Conservation (phyloP, 2,329 filamentous ascomycete genomes). For the Cephalotrichum gorgonifer region DNA sequence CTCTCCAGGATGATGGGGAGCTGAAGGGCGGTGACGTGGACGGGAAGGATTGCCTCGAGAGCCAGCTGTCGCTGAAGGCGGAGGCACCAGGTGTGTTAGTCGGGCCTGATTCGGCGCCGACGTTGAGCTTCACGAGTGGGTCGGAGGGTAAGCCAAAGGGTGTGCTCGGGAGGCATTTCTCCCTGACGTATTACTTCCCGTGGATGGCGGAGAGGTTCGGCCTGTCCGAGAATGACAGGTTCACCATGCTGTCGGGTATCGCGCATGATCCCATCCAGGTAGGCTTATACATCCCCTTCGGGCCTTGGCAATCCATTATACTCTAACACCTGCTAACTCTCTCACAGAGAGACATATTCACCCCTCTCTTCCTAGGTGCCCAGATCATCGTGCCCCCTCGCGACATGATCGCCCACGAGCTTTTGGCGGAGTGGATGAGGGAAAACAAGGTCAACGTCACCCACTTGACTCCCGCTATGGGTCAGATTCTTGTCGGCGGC, state of each 20-base stretch:
- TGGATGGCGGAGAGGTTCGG: slow-evolving; percentile 88
- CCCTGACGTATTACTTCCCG: slow-evolving; percentile 73
- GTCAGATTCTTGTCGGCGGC: slow-evolving; percentile 83
- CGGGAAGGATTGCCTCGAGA: slow-evolving; percentile 57
- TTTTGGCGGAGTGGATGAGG: slow-evolving; percentile 78
- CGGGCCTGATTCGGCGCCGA: slow-evolving; percentile 76
- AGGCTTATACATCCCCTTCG: slow-evolving; percentile 25
- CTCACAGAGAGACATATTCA: slow-evolving; percentile 62
- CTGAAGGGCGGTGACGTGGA: slow-evolving; percentile 58
- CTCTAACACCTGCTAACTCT: not conserved
- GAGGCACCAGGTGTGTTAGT: slow-evolving; percentile 62
- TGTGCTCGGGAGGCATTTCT: slow-evolving; percentile 79
- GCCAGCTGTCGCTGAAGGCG: slow-evolving; percentile 36
- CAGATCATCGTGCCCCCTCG: slow-evolving; percentile 67
- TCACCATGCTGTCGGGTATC: slow-evolving; percentile 79
- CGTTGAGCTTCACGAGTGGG: slow-evolving; percentile 64
- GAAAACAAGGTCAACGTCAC: slow-evolving; percentile 66
- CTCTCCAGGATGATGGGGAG: slow-evolving; percentile 58
- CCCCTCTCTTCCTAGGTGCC: slow-evolving; percentile 76
- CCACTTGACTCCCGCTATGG: slow-evolving; percentile 93
- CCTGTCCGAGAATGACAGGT: slow-evolving; percentile 60
- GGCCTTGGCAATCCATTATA: not conserved
- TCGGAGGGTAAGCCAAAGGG: slow-evolving; percentile 76
- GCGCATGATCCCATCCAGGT: slow-evolving; percentile 61
- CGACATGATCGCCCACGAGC: slow-evolving; percentile 81